A percentile compares a stretch with the other conserved stretches of the same genome.
phyloP scores from a whole-genome alignment of 2,329 filamentous ascomycete species.

The Curvularia sp. region DNA sequence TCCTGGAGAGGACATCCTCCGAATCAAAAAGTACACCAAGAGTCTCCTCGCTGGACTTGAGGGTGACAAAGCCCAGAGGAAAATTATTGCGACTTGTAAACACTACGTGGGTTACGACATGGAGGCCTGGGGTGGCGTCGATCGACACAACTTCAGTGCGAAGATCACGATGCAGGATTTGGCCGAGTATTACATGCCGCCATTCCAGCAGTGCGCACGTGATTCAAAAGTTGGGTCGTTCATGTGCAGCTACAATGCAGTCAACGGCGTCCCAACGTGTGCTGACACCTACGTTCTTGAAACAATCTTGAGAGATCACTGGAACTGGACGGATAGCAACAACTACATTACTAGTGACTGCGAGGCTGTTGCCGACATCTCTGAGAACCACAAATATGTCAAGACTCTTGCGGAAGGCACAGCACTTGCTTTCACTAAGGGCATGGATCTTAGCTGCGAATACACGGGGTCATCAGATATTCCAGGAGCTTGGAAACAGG shows the following conservation, averaged over 20 bases:
- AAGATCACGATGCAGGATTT: conserved; percentile 67
- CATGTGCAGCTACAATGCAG: conserved; percentile 67
- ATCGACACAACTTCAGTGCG: conserved; percentile 61
- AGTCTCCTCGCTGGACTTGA: conserved; percentile 38
- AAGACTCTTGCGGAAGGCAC: conserved; percentile 51
- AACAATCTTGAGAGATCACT: conserved; percentile 69
- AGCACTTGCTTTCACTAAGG: conserved; percentile 58
- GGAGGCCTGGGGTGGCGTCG: conserved; percentile 40
- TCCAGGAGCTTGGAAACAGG: conserved; percentile 21
- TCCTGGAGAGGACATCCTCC: conserved; percentile 63
- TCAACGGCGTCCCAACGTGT: conserved; percentile 72
- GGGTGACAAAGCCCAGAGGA: conserved; percentile 26
- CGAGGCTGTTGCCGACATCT: conserved; percentile 67
- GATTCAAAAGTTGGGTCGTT: conserved; percentile 55
- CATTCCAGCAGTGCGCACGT: conserved; percentile 63
- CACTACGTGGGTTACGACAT: conserved; percentile 51
- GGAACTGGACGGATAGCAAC: conserved; percentile 67
- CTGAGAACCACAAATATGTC: conserved; percentile 56
- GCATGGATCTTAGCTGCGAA: conserved; percentile 63
- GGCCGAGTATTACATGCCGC: conserved; percentile 70
- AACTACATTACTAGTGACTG: conserved; percentile 72
- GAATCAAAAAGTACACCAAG: conserved; percentile 55
- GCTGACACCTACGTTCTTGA: conserved; percentile 68
- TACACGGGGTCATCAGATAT: conserved; percentile 44
- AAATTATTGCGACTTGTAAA: conserved; percentile 57